Conservation (phyloP, 805 yeast genomes). For the Peterozyma toletana region DNA sequence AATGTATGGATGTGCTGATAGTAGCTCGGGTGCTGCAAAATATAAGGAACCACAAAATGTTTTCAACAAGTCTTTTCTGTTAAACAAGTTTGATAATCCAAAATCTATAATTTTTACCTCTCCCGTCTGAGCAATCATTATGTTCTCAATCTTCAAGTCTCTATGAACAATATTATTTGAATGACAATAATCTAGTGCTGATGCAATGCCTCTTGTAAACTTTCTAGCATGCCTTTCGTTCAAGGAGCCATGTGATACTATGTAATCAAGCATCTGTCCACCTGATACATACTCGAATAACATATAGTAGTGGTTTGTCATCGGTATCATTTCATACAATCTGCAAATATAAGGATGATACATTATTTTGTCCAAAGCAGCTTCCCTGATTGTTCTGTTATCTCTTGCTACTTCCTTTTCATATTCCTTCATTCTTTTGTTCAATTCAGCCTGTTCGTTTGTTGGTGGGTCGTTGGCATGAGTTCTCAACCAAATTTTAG, state of each 20-base stretch:
- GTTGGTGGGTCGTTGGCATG: slow-evolving; percentile 60
- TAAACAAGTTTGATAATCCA: slow-evolving; percentile 85
- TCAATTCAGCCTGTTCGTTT: slow-evolving; percentile 45
- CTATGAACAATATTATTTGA: slow-evolving; percentile 93
- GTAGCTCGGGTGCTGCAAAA: slow-evolving; percentile 96
- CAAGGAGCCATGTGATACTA: slow-evolving; percentile 90
- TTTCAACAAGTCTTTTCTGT: slow-evolving; percentile 63
- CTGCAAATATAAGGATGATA: slow-evolving; percentile 92
- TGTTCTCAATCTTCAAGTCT: slow-evolving; percentile 93
- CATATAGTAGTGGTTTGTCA: slow-evolving; percentile 97
- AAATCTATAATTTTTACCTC: slow-evolving; percentile 95
- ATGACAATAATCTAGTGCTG: slow-evolving; percentile 91
- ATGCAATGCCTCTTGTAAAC: slow-evolving; percentile 90
- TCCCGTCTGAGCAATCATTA: slow-evolving; percentile 88
- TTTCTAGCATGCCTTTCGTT: slow-evolving; percentile 92
- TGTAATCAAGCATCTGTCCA: slow-evolving; percentile 95
- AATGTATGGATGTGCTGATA: slow-evolving; percentile 83
- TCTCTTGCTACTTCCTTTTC: slow-evolving; percentile 87
- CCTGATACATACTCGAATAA: slow-evolving; percentile 95
- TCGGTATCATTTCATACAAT: slow-evolving; percentile 86
- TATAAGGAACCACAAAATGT: slow-evolving; percentile 97
- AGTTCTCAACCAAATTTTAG: slow-evolving; percentile 64
- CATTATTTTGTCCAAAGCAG: slow-evolving; percentile 82
- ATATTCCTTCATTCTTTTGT: slow-evolving; percentile 59
- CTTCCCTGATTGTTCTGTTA: slow-evolving; percentile 88